phyloP scores from a whole-genome alignment of 1,284 basidiomycete genomes.

The Pholiota adiposa region DNA sequence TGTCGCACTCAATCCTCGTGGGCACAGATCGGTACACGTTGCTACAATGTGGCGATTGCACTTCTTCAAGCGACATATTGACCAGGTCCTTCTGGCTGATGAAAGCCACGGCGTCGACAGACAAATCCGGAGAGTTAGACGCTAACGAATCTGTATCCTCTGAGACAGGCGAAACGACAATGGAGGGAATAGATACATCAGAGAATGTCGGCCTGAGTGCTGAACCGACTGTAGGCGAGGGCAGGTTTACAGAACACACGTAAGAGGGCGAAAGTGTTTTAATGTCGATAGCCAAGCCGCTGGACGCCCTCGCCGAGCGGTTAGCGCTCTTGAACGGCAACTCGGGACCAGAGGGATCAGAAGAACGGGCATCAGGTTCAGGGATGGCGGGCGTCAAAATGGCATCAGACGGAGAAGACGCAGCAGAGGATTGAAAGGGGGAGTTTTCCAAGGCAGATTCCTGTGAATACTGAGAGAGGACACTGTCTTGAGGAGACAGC shows the following conservation, averaged over 20 bases:
- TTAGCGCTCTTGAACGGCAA: neutral
- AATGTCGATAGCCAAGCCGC: constrained; percentile 4
- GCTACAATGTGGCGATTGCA: neutral
- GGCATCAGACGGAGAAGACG: neutral
- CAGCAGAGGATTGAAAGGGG: neutral
- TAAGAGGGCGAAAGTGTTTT: neutral
- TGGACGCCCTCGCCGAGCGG: neutral
- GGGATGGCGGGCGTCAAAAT: neutral
- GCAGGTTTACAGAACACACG: neutral
- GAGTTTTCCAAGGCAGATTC: neutral
- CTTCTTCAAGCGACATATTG: no score
- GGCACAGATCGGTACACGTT: neutral
- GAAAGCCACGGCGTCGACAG: neutral
- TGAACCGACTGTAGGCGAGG: neutral
- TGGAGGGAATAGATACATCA: neutral
- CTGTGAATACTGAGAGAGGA: neutral
- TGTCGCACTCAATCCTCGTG: neutral
- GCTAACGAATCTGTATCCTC: neutral
- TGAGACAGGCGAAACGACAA: neutral
- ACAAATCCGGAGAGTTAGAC: neutral
- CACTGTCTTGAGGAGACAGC: neutral
- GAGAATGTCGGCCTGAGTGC: neutral
- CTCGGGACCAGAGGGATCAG: no score
- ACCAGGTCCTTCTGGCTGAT: neutral
- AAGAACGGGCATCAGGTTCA: neutral